Evolutionary conservation across 2,329 filamentous ascomycete species (phyloP), one percentile per base, ranked within the genome.

Genomic region (Reticulascus tulasneorum): DNA sequence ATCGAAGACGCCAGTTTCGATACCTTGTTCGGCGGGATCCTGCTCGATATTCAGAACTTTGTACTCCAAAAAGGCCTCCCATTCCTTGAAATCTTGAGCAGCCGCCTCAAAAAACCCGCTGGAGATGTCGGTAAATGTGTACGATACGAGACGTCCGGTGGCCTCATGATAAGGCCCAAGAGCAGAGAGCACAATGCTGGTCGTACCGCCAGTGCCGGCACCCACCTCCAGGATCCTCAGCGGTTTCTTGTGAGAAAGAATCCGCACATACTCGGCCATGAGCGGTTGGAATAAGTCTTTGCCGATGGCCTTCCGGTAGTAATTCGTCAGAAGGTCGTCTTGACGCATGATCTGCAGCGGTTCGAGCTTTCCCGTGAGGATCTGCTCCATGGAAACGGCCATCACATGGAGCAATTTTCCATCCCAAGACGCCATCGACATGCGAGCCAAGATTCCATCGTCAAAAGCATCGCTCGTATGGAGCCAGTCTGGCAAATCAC

Each of bases 221-320:
- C 58, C 59, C 16, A 64, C 48, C 37, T 65, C 61, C 7, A 64
- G 51, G 19, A 63, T 52, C 4, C 46, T 46, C 5, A 46, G 45
- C 4, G 59, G 54, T 16, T 56, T 53, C 29, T 55, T 52, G 42
- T 60, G 50, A 4, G 46, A 43, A 5, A 50, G 29, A 4, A 38
- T 12, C 6, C 10, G 32, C 30, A 34, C 29, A 10, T 35, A 35
- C 26, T 2, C 7, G n/a, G 35, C 35, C n/a, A 27, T 33, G 13
- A 38, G 27, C 24, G 32, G 32, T 9, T 23, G 26, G 7, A 29
- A 24, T 4, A 19, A 29, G 20, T 21, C 25, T 13, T 21, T 23
- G 15, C 32, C 32, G 7, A 29, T 38, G 7, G 29, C 30, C 9
- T 29, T 15, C 16, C 17, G 33, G 3, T 38, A 23, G 10, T 38